Base-by-base conservation (phyloP, 2,329 filamentous ascomycete genomes). In the Fusarium sp. region DNA sequence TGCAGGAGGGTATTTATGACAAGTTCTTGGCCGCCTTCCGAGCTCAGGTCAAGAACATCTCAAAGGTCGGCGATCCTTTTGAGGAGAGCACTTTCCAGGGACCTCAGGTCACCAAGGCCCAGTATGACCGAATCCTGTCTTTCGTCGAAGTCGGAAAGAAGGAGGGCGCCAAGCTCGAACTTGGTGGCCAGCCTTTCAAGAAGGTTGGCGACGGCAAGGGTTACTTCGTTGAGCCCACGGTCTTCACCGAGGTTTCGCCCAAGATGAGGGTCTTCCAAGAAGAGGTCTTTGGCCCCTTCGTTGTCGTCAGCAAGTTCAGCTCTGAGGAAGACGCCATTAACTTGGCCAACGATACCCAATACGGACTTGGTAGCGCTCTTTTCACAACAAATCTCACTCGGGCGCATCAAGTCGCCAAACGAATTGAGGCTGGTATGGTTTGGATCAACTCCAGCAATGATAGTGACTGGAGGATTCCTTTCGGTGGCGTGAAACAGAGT, bases 41-140 rank as follows among this genome's bases (percentile, higher is more conserved):
- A 14, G 34, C 40, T 0, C 61, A 69, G 21, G 67, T 69, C 3
- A 65, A 69, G 39, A 53, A 63, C 21, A 86, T 87, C 34, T 90
- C 86, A 71, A 87, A 89, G 52, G 84, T 93, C 14, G 92, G 92
- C 56, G 88, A 93, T 73, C 91, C 91, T 0, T 94, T 93, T 77
- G 84, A 85, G 7, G 87, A 91, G 69, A 83, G 82, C 38, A 93
- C 91, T 1, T 92, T 90, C 81, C 91, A 94, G 75, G 92, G 92
- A 1, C 92, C 92, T 0, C 91, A 93, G 74, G 87, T 93, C 45
- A 91, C 90, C 7, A 90, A 90, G 76, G 79, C 83, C 9, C 92
- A 94, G 75, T 92, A 91, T 72, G 90, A 94, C 51, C 84, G 88
- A 39, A 86, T 95, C 4, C 82, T 94, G 28, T 84, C 84, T 1